Percentiles rank a stretch among this genome's conserved stretches.
Conservation (phyloP, 2,329 filamentous ascomycete species). For the Acarospora socialis region DNA sequence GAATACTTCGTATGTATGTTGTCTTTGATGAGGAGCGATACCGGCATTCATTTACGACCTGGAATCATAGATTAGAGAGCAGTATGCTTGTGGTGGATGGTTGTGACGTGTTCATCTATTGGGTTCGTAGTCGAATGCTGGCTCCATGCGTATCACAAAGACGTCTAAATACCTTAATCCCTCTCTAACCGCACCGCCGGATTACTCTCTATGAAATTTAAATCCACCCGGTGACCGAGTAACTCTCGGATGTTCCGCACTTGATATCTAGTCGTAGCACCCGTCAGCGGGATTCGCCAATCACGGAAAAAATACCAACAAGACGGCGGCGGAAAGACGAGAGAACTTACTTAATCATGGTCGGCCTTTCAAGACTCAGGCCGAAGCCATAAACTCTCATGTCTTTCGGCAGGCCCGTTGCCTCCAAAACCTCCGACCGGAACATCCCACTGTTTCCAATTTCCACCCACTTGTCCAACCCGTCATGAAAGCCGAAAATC, state of each 20-base stretch:
- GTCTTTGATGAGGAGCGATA: too few species aligned
- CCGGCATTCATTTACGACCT: too few species aligned
- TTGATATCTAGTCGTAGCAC: slow-evolving; percentile 37
- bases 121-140: too few species aligned
- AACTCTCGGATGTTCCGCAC: slow-evolving; percentile 85
- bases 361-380: slow-evolving; percentile 79
- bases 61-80: too few species aligned
- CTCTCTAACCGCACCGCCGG: slow-evolving; percentile 82
- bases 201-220: slow-evolving; percentile 83
- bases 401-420: slow-evolving; percentile 85
- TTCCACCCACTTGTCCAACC: slow-evolving; percentile 81
- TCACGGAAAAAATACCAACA: not conserved
- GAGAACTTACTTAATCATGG: slow-evolving; percentile 78
- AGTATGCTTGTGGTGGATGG: too few species aligned
- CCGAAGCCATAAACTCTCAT: slow-evolving; percentile 93
- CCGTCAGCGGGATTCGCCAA: slow-evolving; percentile 1
- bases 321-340: not conserved
- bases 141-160: too few species aligned
- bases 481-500: slow-evolving; percentile 90
- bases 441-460: slow-evolving; percentile 99
- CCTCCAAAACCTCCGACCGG: slow-evolving; percentile 88
- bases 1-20: too few species aligned
- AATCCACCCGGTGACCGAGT: slow-evolving; percentile 87
- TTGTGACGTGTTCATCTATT: too few species aligned
- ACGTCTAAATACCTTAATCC: slow-evolving; percentile 38